Base-by-base conservation (phyloP, 78 protist genomes). In the slime mould (Dictyostelium discoideum) region DNA sequence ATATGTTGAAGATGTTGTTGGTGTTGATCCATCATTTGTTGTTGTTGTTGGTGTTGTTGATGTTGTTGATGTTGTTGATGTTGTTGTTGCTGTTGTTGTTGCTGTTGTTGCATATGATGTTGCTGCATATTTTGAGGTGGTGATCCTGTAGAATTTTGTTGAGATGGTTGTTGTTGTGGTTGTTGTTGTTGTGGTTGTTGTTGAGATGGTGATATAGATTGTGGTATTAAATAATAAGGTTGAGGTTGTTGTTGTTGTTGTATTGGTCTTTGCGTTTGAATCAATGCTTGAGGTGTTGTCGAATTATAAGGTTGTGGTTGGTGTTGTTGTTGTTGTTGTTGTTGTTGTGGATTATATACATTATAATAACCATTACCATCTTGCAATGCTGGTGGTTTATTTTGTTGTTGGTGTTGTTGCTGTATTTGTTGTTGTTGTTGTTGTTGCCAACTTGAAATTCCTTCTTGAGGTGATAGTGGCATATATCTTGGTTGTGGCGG, bases 281-380 rank as follows among this genome's bases (percentile, higher is more conserved):
- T 26, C 29, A 37, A 37, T 14, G 40, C 46, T 37, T 74, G 81
- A 29, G 81, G 81, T n/a, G 81, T 74, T 74, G 81, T 26, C 18
- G 81, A 37, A 37, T 26, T 26, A 74, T 74, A 74, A 0, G 40
- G 81, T 5, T 69, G 78, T 0, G 67, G 20, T 57, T 57, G 67
- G 11, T 9, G 67, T 57, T 57, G 76, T 60, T 2, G 69, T 0
- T 22, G 69, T 60, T 60, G 69, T 22, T 65, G 73, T 65, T 65
- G 73, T n/a, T 20, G 73, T 20, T 65, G 73, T 67, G 26, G 76
- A n/a, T 67, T 67, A 67, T 67, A 67, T 67, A 67, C 76, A 67
- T 67, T 67, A 26, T 67, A 67, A 67, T 67, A 67, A 67, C 76
- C 76, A 67, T 67, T 67, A 67, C 76, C 24, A 67, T 67, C 76